A percentile compares a stretch with the other conserved stretches of the same genome.
Evolutionary conservation across 208 protist species (phyloP).

Genomic region (Crithidia mellificae): DNA sequence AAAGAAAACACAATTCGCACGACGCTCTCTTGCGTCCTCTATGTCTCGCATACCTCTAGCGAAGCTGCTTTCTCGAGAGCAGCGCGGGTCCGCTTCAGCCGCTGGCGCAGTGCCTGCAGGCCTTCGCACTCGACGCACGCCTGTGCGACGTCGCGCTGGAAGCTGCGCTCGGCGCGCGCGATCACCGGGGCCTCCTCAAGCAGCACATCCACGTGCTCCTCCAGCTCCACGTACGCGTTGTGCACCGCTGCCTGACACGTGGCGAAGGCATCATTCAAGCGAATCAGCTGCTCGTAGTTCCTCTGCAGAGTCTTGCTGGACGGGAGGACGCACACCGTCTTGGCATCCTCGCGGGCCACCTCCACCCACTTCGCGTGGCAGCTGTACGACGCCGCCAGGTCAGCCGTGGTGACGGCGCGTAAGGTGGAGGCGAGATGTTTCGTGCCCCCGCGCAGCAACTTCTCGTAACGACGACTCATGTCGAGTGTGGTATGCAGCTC

Average conservation of each 20-base stretch:
- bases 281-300: conserved; percentile 52
- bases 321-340: conserved; percentile 27
- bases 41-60: neutral
- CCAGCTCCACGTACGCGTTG: conserved; percentile 39
- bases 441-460: conserved; percentile 29
- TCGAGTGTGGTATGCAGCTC: conserved; percentile 16
- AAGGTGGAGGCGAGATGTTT: conserved; percentile 32
- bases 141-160: conserved; percentile 42
- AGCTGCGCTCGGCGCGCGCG: conserved; percentile 37
- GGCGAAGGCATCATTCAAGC: conserved; percentile 67
- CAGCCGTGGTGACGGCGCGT: conserved; percentile 32
- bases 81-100: conserved; percentile 28
- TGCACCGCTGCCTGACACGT: conserved; percentile 55
- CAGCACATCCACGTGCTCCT: conserved; percentile 48
- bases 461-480: conserved; percentile 32
- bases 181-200: conserved; percentile 59
- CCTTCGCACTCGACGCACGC: conserved; percentile 54
- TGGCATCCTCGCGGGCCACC: conserved; percentile 18
- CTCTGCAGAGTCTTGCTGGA: conserved; percentile 28
- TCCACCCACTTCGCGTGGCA: conserved; percentile 66
- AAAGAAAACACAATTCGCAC: neutral
- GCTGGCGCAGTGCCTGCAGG: conserved; percentile 36
- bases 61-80: conserved; percentile 4
- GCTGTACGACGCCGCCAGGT: conserved; percentile 31
- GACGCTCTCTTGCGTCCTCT: neutral